Base-by-base conservation (phyloP, 306 rosid species). In the Citrullus colocynthis region DNA sequence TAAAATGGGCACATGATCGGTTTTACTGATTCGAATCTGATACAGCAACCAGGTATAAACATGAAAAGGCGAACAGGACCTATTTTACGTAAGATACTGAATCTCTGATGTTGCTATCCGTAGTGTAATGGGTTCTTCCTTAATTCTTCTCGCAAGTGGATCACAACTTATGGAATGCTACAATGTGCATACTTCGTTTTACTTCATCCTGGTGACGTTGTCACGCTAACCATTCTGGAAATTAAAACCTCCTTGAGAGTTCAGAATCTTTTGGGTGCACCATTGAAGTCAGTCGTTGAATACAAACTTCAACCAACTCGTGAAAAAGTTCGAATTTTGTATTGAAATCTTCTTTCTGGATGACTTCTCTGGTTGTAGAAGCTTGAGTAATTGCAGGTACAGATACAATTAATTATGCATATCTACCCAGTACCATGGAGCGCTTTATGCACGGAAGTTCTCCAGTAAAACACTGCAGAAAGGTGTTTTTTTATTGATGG, bases 381-480 rank as follows among this genome's bases (percentile, higher is more conserved):
- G 83, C 97, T 28, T 94, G 97, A 78, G 76, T 91, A 75, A 88
- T 95, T 83, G 97, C 97, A 0, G 98, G 97, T n/a, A 95, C 96
- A 0, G 93, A 97, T n/a, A 91, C 96, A 24, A 89, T 80, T 5
- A 95, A 82, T 85, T 92, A 90, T 65, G 97, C 98, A 1, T 95
- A 95, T 82, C 97, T 55, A 92, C 97, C 30, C 89, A 88, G 82
- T 94, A 87, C 87, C 82, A 96, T 41, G 87, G 70, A 76, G 72
- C 85, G 83, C 81, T 90, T 77, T 87, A 82, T 80, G 96, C 97
- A 16, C 96, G 86, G 65, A 84, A 86, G 89, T 82, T 95, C 85
- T 88, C 95, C 5, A 92, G 98, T 73, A 93, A 89, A 74, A 80
- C 97, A 48, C 84, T 92, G 85, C 83, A 95, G 81, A 90, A 92